phyloP scores from a whole-genome alignment of 345 rosid genomes.

The Fremontodendron californicum region DNA sequence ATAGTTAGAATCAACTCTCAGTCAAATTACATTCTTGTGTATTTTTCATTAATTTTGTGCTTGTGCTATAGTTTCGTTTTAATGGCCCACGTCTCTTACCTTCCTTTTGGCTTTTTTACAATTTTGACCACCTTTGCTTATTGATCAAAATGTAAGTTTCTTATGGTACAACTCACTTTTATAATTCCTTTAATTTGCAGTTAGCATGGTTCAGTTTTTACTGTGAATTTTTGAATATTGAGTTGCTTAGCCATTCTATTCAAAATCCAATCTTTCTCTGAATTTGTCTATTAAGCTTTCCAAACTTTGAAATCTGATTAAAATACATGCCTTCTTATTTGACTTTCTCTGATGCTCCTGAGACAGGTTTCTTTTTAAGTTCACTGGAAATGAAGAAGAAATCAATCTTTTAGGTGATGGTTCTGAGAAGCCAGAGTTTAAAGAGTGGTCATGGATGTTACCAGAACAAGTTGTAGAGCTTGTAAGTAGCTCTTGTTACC shows the following conservation, averaged over 20 bases:
- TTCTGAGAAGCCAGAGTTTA: constrained; percentile 63
- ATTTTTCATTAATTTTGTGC: background rate
- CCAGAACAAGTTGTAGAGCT: constrained; percentile 55
- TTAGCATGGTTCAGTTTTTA: background rate
- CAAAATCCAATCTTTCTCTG: background rate
- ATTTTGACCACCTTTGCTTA: background rate
- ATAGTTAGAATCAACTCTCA: background rate
- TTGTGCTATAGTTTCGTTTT: background rate
- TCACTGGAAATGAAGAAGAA: constrained; percentile 71
- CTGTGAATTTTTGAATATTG: background rate
- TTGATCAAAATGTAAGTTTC: background rate
- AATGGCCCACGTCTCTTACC: background rate
- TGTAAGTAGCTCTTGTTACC: constrained; percentile 29
- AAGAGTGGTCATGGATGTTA: constrained; percentile 67
- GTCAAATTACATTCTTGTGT: background rate
- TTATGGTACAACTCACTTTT: background rate
- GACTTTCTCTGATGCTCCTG: constrained; percentile 1
- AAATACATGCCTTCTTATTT: background rate
- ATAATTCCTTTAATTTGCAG: background rate
- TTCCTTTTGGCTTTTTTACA: background rate
- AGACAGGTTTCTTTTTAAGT: constrained; percentile 70
- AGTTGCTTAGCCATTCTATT: background rate
- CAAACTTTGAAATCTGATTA: background rate
- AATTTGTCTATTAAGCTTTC: background rate
- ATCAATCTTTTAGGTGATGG: constrained; percentile 75